These are phyloP conservation scores for Monosporascus sp. DNA, from an alignment of 2,329 filamentous ascomycete species.

Conservation along the genomic window DNA sequence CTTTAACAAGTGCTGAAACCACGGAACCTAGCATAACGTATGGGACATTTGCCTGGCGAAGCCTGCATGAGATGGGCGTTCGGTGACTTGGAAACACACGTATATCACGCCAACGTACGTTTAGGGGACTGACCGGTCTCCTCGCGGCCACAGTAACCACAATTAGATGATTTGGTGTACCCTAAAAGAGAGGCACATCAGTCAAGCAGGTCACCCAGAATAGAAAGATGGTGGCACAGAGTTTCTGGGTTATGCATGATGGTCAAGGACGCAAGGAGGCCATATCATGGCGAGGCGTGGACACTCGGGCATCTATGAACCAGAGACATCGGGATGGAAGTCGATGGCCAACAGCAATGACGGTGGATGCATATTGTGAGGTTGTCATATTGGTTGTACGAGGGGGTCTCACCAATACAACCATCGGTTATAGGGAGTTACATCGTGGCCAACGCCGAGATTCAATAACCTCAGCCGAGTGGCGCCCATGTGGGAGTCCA, in stretches of 20 bases:
- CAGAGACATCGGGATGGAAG: not conserved
- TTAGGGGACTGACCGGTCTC: slow-evolving; percentile 44
- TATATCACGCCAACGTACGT: slow-evolving; percentile 31
- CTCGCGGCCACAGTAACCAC: slow-evolving; percentile 46
- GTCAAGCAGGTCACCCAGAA: not conserved
- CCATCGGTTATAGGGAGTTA: not conserved
- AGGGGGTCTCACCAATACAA: not conserved
- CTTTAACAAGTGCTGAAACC: not conserved
- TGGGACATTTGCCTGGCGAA: not conserved
- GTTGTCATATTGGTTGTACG: not conserved
- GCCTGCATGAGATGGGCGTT: not conserved
- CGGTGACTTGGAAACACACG: slow-evolving; percentile 7
- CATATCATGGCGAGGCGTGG: not conserved
- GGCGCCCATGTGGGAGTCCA: not conserved
- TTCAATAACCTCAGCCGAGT: not conserved
- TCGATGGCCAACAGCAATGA: not conserved
- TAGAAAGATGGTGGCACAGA: not conserved
- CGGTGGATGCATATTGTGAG: not conserved
- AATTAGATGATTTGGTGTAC: slow-evolving; percentile 46
- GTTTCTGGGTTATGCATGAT: not conserved
- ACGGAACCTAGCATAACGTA: not conserved
- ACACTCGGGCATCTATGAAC: too few relatives aligned
- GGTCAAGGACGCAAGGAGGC: not conserved
- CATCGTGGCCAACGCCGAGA: not conserved
- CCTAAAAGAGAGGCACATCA: slow-evolving; percentile 28